Base-by-base conservation (phyloP, 108 stramenopile genomes). In the Cyclotella distinguenda region DNA sequence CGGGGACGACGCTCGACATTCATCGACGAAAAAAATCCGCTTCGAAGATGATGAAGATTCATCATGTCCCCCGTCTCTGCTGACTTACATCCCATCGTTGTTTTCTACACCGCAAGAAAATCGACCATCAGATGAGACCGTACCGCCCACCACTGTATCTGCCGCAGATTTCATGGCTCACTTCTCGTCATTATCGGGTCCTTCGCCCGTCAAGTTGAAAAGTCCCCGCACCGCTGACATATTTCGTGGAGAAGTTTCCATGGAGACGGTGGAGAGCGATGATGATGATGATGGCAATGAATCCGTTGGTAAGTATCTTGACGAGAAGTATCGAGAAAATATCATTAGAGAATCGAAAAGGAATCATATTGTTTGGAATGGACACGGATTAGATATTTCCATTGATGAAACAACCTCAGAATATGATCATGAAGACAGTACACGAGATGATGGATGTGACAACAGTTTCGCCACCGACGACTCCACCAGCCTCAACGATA, bases 361-460 rank as follows among this genome's bases (percentile, higher is more conserved):
- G n/a, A n/a, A n/a, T n/a, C n/a, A n/a, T n/a, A n/a, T n/a, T 43
- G 40, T 59, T n/a, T 59, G 58, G 38, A 59, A 43, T 43, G 58
- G 58, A 43, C 28, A 59, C 27, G 58, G 58, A 27, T 16, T 59
- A 4, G 58, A 59, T 59, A 59, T 42, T 42, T 21, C 38, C 22
- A 22, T 56, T 19, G 55, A 56, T 19, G 55, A 56, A 36, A 21
- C 55, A 6, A n/a, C 28, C 12, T 27, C 2, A 1, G 38, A 40
- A 3, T 15, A 21, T 27, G 47, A 25, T 48, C 47, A 15, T 6
- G 23, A 25, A 2, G 23, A 48, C 19, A 1, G 1, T 25, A 28
- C 40, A 15, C 0, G 42, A 11, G 21, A 59, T 26, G 58, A 59
- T 9, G 28, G 38, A 18, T 26, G 35, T 11, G 55, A 56, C 19